phyloP scores from a whole-genome alignment of 2,329 filamentous ascomycete genomes.

The Colletotrichum godetiae region DNA sequence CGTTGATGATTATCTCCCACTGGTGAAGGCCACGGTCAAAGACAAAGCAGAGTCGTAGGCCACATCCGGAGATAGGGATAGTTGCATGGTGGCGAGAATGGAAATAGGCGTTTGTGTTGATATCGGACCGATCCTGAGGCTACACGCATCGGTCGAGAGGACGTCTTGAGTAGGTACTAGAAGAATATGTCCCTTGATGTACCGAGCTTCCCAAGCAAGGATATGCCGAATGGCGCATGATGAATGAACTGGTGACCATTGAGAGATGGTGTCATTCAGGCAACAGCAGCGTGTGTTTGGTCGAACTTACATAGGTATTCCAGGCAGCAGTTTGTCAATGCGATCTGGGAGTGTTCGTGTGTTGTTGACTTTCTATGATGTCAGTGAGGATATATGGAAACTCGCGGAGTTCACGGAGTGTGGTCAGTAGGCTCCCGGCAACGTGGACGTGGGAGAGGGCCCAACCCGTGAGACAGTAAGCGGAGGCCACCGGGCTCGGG shows the following conservation, averaged over 20 bases:
- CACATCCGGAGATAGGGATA: neutral
- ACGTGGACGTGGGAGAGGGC: neutral
- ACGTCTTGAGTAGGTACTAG: neutral
- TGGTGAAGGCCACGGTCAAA: neutral
- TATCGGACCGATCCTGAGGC: neutral
- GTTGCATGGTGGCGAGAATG: neutral
- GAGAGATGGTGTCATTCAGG: neutral
- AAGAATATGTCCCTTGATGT: neutral
- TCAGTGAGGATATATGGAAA: constrained; percentile 3
- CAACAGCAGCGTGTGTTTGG: neutral
- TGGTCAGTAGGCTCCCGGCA: constrained; percentile 5
- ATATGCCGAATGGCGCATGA: neutral
- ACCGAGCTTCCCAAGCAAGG: neutral
- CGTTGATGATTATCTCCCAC: too few species aligned
- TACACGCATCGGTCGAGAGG: neutral
- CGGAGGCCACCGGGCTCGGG: neutral
- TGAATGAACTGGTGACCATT: neutral
- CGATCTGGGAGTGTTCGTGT: neutral
- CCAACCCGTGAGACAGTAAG: constrained; percentile 2
- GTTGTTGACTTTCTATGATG: neutral
- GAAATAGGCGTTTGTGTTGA: neutral
- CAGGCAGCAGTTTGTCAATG: neutral
- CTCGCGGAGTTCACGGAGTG: neutral
- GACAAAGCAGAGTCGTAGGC: neutral
- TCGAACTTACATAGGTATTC: neutral